These are phyloP conservation scores for Acorus calamus DNA, from an alignment of 106 monocot species.

Conservation along the genomic window DNA sequence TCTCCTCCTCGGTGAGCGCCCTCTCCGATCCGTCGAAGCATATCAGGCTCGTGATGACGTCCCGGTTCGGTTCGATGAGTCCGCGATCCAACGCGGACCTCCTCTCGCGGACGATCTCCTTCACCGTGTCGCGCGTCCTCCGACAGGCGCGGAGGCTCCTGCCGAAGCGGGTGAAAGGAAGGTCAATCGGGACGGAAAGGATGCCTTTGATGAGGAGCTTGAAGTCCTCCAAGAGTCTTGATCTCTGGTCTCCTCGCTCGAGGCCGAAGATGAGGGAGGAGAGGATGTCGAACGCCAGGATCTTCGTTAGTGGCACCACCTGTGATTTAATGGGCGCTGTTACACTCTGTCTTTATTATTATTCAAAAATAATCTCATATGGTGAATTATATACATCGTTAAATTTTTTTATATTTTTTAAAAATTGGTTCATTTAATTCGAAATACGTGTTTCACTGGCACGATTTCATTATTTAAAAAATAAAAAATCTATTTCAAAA, in stretches of 20 bases:
- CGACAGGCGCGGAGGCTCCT: constrained; percentile 22
- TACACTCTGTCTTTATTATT: too few relatives aligned
- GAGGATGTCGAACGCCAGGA: constrained; percentile 27
- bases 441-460: too few relatives aligned
- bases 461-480: too few relatives aligned
- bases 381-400: too few relatives aligned
- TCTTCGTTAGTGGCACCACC: constrained; percentile 28
- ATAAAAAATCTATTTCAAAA: too few relatives aligned
- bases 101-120: constrained; percentile 6
- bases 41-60: constrained; percentile 22
- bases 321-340: background rate
- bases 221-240: constrained; percentile 8
- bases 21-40: background rate
- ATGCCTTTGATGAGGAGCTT: constrained; percentile 14
- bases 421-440: too few relatives aligned
- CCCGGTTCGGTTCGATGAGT: background rate
- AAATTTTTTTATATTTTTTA: too few relatives aligned
- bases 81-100: constrained; percentile 13
- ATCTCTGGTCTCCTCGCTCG: constrained; percentile 8
- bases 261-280: constrained; percentile 28
- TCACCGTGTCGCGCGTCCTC: constrained; percentile 7
- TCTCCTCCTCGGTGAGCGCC: constrained; percentile 23
- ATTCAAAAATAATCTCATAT: too few relatives aligned
- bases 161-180: constrained; percentile 26
- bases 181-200: constrained; percentile 30